Evolutionary conservation across 495 filamentous ascomycete species (phyloP), one percentile per base, ranked within the genome.

Genomic region (Rhypophila decipiens): DNA sequence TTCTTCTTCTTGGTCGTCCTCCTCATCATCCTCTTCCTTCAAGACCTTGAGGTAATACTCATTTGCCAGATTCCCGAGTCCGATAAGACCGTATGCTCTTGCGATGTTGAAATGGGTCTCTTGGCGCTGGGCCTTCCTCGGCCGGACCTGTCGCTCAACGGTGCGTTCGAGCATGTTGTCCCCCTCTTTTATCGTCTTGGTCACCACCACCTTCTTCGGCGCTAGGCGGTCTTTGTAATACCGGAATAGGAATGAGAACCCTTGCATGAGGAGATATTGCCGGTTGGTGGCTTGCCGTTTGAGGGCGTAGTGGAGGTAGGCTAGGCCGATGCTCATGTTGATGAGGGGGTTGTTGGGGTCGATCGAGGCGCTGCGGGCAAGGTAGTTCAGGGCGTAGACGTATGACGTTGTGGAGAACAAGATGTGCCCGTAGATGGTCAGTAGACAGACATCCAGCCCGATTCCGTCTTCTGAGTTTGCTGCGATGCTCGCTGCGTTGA

Each of bases 21-120:
- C 38, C n/a, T 7, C 44, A 33, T 2, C 39, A 5, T 38, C 51
- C 3, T 27, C 56, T 42, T 64, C 63, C 9, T 49, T 55, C 41
- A 67, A 33, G 22, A 67, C 64, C 57, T 52, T 52, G 49, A 81
- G 65, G 60, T 96, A 98, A 42, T 78, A 87, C 24, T 82, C 77
- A 13, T 87, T 68, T 2, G 93, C 91, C 12, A 95, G 61, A 60
- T 90, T 85, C 12, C 73, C 70, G 24, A 97, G 64, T 1, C 90
- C 89, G 8, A 97, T 75, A 31, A 86, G 69, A 56, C 95, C 87
- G 64, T 85, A 96, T 2, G 84, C 76, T 11, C 88, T 75, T 17
- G 79, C 93, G 38, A 90, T 76, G 56, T 98, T 97, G 65, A 85
- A 97, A 49, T 95, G 86, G 18, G 89, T 87, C 63, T 97, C 93